Evolutionary conservation across 2,329 filamentous ascomycete genomes (phyloP).

Genomic region (Alternaria atra): DNA sequence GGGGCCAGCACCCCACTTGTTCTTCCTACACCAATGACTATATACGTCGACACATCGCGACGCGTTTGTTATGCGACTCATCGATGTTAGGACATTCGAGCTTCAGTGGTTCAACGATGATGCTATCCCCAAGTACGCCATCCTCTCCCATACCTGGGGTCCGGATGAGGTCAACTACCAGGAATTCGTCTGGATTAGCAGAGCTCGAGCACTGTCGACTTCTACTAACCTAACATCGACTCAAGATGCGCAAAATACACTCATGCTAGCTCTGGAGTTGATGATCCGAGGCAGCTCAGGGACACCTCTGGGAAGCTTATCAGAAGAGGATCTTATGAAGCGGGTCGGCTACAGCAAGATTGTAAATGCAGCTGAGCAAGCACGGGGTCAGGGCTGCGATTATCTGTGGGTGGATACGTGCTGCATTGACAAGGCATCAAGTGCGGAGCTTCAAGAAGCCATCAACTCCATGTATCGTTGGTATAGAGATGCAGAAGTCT

Average conservation of each 20-base stretch:
- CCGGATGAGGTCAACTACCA: constrained; percentile 27
- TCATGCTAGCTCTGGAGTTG: constrained; percentile 33
- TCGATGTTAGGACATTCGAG: constrained; percentile 35
- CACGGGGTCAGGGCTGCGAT: constrained; percentile 18
- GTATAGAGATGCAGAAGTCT: constrained; percentile 32
- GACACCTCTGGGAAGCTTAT: constrained; percentile 10
- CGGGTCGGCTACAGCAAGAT: constrained; percentile 31
- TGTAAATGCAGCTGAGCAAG: constrained; percentile 23
- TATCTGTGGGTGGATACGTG: constrained; percentile 40
- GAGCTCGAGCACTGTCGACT: constrained; percentile 18
- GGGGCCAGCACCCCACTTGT: constrained; percentile 10
- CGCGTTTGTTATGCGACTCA: constrained; percentile 35
- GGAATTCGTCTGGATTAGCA: constrained; percentile 29
- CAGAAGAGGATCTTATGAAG: constrained; percentile 26
- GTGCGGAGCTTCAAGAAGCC: constrained; percentile 34
- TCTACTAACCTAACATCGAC: constrained; percentile 4
- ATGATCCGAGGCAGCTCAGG: constrained; percentile 24
- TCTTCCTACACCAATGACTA: constrained; percentile 6
- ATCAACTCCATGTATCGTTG: constrained; percentile 41
- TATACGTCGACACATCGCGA: neutral
- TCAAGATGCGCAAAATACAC: constrained; percentile 18
- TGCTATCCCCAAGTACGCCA: constrained; percentile 32
- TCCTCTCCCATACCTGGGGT: constrained; percentile 36
- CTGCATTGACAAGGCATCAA: constrained; percentile 36
- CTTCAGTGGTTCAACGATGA: constrained; percentile 33